phyloP scores from a whole-genome alignment of 2,329 filamentous ascomycete species.

The Colletotrichum navitas region DNA sequence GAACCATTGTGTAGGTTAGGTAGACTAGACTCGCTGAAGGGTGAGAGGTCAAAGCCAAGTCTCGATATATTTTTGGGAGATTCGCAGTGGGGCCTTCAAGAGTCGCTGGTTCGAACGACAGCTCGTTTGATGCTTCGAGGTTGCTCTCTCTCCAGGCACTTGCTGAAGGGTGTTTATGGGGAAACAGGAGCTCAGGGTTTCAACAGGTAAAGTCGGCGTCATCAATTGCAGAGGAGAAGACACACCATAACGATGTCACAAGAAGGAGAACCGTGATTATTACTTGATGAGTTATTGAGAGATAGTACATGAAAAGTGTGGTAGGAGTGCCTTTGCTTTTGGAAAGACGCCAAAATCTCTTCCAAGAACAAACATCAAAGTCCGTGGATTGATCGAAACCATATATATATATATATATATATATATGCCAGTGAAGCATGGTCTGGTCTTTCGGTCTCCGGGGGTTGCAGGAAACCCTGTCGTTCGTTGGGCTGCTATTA shows the following conservation, averaged over 20 bases:
- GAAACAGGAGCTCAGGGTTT: background rate
- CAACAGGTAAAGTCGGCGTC: constrained; percentile 13
- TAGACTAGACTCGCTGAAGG: no score
- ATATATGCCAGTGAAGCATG: background rate
- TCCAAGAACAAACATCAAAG: no score
- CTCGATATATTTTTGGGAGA: background rate
- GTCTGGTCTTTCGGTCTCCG: constrained; percentile 17
- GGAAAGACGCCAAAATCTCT: no score
- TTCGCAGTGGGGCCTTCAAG: background rate
- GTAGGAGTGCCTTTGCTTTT: background rate
- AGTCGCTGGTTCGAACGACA: background rate
- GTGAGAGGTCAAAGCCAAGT: background rate
- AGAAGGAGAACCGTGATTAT: no score
- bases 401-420: no score
- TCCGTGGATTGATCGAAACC: background rate
- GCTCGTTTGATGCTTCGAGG: constrained; percentile 11
- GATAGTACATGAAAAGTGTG: background rate
- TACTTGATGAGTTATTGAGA: background rate
- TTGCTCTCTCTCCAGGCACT: constrained; percentile 1
- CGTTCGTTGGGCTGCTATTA: background rate
- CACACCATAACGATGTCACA: background rate
- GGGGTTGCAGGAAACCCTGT: constrained; percentile 23
- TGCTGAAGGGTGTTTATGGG: background rate
- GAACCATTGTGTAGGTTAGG: no score
- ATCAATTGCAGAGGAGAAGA: background rate